phyloP scores from a whole-genome alignment of 805 yeast genomes.

The Brettanomyces anomalus region DNA sequence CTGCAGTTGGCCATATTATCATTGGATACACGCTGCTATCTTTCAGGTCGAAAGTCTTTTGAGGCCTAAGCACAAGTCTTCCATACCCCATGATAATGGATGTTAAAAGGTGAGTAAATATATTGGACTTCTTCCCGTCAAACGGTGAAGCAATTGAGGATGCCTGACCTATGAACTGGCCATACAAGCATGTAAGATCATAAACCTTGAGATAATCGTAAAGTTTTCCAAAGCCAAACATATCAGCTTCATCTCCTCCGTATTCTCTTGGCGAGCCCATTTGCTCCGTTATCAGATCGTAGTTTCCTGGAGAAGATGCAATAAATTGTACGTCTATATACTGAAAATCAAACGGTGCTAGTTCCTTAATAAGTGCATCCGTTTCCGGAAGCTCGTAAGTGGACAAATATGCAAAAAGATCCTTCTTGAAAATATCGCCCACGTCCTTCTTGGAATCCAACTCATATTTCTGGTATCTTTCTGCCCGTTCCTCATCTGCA shows the following conservation, averaged over 20 bases:
- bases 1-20: constrained; percentile 27
- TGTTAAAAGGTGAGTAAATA: constrained; percentile 39
- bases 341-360: constrained; percentile 35
- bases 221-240: constrained; percentile 41
- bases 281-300: constrained; percentile 11
- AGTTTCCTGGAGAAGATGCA: constrained; percentile 44
- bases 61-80: constrained; percentile 12
- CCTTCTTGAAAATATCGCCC: constrained; percentile 32
- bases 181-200: constrained; percentile 19
- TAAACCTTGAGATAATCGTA: constrained; percentile 31
- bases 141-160: constrained; percentile 44
- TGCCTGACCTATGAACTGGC: constrained; percentile 33
- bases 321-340: constrained; percentile 43
- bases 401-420: constrained; percentile 35
- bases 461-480: background rate
- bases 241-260: background rate
- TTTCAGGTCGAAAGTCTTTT: constrained; percentile 8
- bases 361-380: constrained; percentile 16
- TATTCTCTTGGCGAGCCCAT: constrained; percentile 3
- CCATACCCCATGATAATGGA: constrained; percentile 31
- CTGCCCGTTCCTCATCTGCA: background rate
- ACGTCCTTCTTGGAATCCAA: constrained; percentile 3
- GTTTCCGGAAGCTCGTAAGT: constrained; percentile 30
- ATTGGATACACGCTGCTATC: constrained; percentile 15
- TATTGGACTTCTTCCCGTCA: constrained; percentile 24